Percentiles rank a stretch among this genome's conserved stretches.
These are phyloP conservation scores for Aurantiochytrium sp. DNA, from an alignment of 108 stramenopile species.

Conservation along the genomic window DNA sequence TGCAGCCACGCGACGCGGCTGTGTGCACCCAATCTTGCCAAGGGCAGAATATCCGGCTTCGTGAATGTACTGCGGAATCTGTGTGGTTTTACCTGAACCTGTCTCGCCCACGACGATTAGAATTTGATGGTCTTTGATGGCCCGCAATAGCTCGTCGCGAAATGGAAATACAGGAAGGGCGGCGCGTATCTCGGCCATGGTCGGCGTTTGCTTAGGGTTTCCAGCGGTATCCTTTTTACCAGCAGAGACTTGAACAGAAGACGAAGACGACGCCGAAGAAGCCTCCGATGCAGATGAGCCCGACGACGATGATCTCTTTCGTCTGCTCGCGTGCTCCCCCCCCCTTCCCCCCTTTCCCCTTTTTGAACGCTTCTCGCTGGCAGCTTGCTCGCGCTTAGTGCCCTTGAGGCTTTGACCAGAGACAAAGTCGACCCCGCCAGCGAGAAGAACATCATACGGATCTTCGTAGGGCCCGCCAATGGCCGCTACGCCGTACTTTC, in stretches of 20 bases:
- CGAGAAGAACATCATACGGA: conserved; percentile 86
- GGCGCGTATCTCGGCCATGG: conserved; percentile 56
- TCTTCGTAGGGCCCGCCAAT: conserved; percentile 28
- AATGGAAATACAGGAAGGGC: conserved; percentile 90
- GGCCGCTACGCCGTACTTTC: conserved; percentile 31
- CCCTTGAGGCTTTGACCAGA: conserved; percentile 15
- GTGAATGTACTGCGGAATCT: conserved; percentile 89
- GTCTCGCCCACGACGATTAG: conserved; percentile 73
- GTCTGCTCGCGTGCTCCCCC: background rate
- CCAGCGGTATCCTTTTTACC: no score
- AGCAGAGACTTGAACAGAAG: no score
- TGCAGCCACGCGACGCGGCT: conserved; percentile 94
- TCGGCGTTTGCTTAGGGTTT: conserved; percentile 18
- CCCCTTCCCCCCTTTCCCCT: conserved; percentile 39
- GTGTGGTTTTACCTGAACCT: conserved; percentile 81
- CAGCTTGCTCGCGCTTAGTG: conserved; percentile 52
- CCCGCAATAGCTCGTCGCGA: conserved; percentile 71
- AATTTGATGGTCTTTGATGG: conserved; percentile 72
- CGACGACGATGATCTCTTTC: conserved; percentile 16
- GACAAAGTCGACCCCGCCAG: conserved; percentile 91
- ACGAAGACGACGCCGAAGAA: no score
- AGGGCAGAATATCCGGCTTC: conserved; percentile 93
- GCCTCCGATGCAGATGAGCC: no score
- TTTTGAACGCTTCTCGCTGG: conserved; percentile 63
- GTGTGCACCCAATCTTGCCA: conserved; percentile 94